Base-by-base conservation (phyloP, 768 basidiomycete species). In the Psilocybe subaeruginosa region DNA sequence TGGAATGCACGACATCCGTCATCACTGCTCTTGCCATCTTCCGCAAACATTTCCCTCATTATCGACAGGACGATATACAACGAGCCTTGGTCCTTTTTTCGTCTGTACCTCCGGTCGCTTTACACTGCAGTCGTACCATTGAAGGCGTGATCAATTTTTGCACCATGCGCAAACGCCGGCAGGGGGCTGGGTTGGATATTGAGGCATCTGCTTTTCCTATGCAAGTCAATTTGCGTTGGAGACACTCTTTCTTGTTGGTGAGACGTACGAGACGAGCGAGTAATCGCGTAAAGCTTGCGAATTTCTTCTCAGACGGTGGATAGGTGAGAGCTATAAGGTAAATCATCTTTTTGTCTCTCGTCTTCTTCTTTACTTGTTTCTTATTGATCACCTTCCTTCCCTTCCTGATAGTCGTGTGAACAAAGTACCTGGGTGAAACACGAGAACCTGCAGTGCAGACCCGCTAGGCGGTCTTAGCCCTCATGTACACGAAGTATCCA, bases 171-270 rank as follows among this genome's bases (percentile, higher is more conserved):
- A 99, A 72, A 83, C 83, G 46, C 84, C 88, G 0, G 92, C 94
- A 70, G 95, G 97, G 3, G 92, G 90, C 29, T 98, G 97, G 97
- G 84, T 93, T 54, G 97, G 97, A 29, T 92, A 90, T 4, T 98
- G 97, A 97, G 97, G 92, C 30, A 96, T 95, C 68, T 99, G 96
- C 76, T 97, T 98, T 79, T 98, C 95, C 1, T 99, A 99, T 71
- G 97, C 97, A 6, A 95, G 92, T 3, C 94, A 95, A 78, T 99
- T 99, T 69, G 95, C 96, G 2, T 80, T 97, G 47, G 97, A 99
- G 73, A 91, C 90, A 60, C 82, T 99, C 23, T 84, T 91, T 0
- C 83, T 97, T 33, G 93, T 91, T 0, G 97, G 95, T 11, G 95
- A 99, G 78, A 92, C 88, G 8, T 95, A 93, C 70, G 80, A 74